phyloP scores from a whole-genome alignment of 208 protist genomes.

The Crithidia thermophila region DNA sequence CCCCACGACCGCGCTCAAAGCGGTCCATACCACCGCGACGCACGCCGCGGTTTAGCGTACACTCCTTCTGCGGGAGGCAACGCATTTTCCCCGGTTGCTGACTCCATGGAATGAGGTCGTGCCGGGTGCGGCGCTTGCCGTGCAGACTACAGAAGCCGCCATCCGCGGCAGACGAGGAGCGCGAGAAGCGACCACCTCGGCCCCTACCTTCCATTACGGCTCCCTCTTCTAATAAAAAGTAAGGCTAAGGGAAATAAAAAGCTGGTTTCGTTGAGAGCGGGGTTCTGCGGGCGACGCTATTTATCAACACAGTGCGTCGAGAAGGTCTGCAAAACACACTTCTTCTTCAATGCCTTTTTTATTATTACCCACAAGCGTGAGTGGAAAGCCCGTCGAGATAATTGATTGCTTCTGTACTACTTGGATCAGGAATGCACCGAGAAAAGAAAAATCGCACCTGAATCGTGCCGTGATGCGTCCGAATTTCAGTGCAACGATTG shows the following conservation, averaged over 20 bases:
- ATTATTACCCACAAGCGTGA: no score
- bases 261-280: neutral
- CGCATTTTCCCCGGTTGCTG: conserved; percentile 59
- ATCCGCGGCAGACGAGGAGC: conserved; percentile 35
- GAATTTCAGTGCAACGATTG: no score
- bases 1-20: conserved; percentile 4
- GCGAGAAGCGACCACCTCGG: conserved; percentile 25
- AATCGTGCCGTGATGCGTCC: no score
- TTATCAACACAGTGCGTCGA: no score
- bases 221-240: conserved; percentile 9
- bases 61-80: conserved; percentile 73
- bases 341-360: no score
- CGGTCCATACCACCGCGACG: neutral
- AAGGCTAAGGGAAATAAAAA: conserved; percentile 2
- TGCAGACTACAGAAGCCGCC: conserved; percentile 78
- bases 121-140: conserved; percentile 46
- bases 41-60: conserved; percentile 37
- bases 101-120: conserved; percentile 69
- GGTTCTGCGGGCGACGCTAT: no score
- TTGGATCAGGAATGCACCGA: no score
- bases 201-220: no score
- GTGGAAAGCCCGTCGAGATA: no score
- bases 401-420: no score
- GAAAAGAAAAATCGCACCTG: no score
- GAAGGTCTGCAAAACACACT: no score